Conservation (phyloP, 1,284 basidiomycete species). For the Sporisorium sorghi region DNA sequence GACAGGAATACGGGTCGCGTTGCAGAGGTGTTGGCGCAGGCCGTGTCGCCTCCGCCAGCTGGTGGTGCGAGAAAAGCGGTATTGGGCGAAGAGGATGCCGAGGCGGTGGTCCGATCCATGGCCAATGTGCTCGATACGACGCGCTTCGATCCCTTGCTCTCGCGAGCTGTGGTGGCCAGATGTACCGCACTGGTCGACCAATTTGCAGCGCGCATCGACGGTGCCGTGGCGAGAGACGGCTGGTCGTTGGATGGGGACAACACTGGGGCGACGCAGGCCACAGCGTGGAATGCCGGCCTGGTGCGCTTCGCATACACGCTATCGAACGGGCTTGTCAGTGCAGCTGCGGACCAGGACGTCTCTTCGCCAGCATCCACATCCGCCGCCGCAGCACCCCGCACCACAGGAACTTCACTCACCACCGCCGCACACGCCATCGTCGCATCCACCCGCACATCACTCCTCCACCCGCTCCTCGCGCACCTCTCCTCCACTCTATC, state of each 20-base stretch:
- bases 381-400: too few relatives aligned
- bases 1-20: conserved; percentile 79
- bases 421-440: too few relatives aligned
- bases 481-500: too few relatives aligned
- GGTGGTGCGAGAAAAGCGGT: neutral
- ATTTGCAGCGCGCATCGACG: conserved; percentile 5
- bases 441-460: too few relatives aligned
- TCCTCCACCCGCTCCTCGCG: too few relatives aligned
- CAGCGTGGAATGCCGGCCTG: too few relatives aligned
- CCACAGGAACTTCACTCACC: too few relatives aligned
- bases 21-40: conserved; percentile 80
- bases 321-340: too few relatives aligned
- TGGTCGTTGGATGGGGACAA: conserved; percentile 7
- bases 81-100: conserved; percentile 13
- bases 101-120: conserved; percentile 69
- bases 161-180: conserved; percentile 81
- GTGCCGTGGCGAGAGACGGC: conserved; percentile 9
- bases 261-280: too few relatives aligned
- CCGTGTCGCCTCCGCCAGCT: neutral
- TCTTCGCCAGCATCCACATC: too few relatives aligned
- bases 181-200: conserved; percentile 71
- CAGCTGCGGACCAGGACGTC: too few relatives aligned
- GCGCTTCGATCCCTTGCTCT: conserved; percentile 88
- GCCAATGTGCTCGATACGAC: conserved; percentile 92
- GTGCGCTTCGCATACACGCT: too few relatives aligned